Conservation (phyloP, 2,329 filamentous ascomycete genomes). For the Waltergamsia citrina region DNA sequence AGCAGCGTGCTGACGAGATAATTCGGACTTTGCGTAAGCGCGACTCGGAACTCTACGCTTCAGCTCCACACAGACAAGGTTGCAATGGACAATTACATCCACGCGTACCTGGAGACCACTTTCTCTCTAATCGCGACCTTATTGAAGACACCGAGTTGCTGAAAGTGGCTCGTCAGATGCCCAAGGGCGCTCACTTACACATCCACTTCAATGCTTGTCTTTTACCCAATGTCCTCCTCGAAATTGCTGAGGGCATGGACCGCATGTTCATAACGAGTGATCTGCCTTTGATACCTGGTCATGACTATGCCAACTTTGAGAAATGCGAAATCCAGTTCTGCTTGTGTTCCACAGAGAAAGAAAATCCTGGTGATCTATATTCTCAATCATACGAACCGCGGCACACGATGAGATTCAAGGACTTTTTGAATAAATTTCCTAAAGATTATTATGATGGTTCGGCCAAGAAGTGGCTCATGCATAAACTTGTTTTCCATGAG, state of each 20-base stretch:
- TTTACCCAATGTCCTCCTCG: slow-evolving; percentile 47
- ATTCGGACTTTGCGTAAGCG: slow-evolving; percentile 23
- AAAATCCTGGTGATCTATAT: slow-evolving; percentile 37
- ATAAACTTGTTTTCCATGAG: slow-evolving; percentile 53
- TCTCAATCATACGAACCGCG: slow-evolving; percentile 32
- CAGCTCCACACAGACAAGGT: slow-evolving; percentile 20
- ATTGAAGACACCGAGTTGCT: slow-evolving; percentile 49
- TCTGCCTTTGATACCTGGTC: slow-evolving; percentile 30
- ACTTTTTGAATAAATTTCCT: slow-evolving; percentile 28
- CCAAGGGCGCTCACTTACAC: slow-evolving; percentile 66
- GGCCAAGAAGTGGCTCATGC: slow-evolving; percentile 43
- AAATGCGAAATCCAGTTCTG: slow-evolving; percentile 54
- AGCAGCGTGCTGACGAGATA: slow-evolving; percentile 27
- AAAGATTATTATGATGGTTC: slow-evolving; percentile 13
- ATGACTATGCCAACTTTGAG: slow-evolving; percentile 33
- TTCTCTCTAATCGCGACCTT: slow-evolving; percentile 42
- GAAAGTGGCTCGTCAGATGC: slow-evolving; percentile 45
- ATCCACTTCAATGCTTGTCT: slow-evolving; percentile 74
- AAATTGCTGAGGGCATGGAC: slow-evolving; percentile 41
- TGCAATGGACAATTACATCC: slow-evolving; percentile 32
- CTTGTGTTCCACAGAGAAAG: slow-evolving; percentile 27
- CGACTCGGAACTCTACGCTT: slow-evolving; percentile 28
- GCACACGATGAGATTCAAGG: slow-evolving; percentile 30
- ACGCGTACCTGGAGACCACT: slow-evolving; percentile 45
- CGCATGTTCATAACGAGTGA: slow-evolving; percentile 62